These are phyloP conservation scores for Austroboletus sp. DNA, from an alignment of 1,284 basidiomycete species.

Conservation along the genomic window DNA sequence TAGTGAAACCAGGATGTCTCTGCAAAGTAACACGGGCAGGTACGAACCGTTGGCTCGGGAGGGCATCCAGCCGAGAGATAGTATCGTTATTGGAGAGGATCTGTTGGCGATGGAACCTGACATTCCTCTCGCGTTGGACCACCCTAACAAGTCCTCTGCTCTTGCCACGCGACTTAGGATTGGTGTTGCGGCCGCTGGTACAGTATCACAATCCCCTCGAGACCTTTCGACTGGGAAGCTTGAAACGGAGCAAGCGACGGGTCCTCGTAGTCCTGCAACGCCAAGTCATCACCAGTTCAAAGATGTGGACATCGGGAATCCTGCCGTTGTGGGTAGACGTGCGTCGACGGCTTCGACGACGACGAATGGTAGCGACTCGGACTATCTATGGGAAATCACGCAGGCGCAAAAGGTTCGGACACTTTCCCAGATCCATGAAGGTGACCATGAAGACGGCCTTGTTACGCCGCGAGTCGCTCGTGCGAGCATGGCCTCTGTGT, in stretches of 20 bases:
- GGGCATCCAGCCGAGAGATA: not conserved
- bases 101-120: constrained; percentile 4
- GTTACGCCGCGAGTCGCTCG: constrained; percentile 6
- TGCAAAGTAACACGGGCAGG: not conserved
- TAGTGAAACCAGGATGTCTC: not conserved
- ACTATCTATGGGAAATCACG: constrained; percentile 3
- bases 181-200: not conserved
- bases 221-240: not conserved
- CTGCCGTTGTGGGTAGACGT: not conserved
- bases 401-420: constrained; percentile 3
- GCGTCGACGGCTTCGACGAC: not conserved
- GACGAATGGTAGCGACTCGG: constrained; percentile 5
- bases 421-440: constrained; percentile 7
- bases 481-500: constrained; percentile 17
- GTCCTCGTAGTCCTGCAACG: not conserved
- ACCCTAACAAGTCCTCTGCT: constrained; percentile 11
- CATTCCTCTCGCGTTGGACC: constrained; percentile 5
- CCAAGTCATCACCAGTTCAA: not conserved
- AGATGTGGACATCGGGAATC: not conserved
- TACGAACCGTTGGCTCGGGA: not conserved
- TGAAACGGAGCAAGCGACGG: constrained; percentile 12
- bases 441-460: constrained; percentile 2
- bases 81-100: not conserved
- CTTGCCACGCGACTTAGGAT: constrained; percentile 9
- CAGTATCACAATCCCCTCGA: not conserved